Conservation (phyloP, 1,284 basidiomycete genomes). For the Moesziomyces sp. region DNA sequence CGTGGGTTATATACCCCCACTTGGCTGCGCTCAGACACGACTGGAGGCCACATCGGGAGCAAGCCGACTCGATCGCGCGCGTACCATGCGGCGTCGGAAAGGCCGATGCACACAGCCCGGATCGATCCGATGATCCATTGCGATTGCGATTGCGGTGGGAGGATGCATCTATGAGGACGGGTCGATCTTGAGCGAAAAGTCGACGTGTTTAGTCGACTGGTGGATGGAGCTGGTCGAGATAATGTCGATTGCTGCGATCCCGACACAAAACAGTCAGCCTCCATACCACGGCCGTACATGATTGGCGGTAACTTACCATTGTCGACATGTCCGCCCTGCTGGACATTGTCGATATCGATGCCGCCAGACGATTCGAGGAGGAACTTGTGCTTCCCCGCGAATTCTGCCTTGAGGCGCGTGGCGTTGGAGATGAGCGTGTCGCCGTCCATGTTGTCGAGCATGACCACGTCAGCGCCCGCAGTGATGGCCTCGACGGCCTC, state of each 20-base stretch:
- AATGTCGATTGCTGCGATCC: conserved; percentile 58
- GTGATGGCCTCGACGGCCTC: conserved; percentile 96
- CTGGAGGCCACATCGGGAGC: too few relatives aligned
- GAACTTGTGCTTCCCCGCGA: conserved; percentile 38
- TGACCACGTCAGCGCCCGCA: conserved; percentile 95
- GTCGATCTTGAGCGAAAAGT: conserved; percentile 66
- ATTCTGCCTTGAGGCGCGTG: conserved; percentile 45
- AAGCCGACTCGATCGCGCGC: neutral
- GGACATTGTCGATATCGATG: conserved; percentile 60
- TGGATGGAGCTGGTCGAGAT: conserved; percentile 64
- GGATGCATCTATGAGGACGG: conserved; percentile 34
- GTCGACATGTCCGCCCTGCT: conserved; percentile 55
- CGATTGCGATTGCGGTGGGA: too few relatives aligned
- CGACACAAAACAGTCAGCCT: neutral
- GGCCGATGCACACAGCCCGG: too few relatives aligned
- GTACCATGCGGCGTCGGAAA: too few relatives aligned
- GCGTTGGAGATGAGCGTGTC: conserved; percentile 57
- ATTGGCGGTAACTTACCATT: conserved; percentile 14
- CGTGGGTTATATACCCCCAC: too few relatives aligned
- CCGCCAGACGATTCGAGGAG: conserved; percentile 64
- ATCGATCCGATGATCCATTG: too few relatives aligned
- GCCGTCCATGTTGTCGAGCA: conserved; percentile 78
- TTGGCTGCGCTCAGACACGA: too few relatives aligned
- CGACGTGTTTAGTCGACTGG: conserved; percentile 66
- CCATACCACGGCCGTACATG: neutral